A percentile compares a stretch with the other conserved stretches of the same genome.
Conservation (phyloP, 352 stramenopile species). For the Globisporangium parvum region DNA sequence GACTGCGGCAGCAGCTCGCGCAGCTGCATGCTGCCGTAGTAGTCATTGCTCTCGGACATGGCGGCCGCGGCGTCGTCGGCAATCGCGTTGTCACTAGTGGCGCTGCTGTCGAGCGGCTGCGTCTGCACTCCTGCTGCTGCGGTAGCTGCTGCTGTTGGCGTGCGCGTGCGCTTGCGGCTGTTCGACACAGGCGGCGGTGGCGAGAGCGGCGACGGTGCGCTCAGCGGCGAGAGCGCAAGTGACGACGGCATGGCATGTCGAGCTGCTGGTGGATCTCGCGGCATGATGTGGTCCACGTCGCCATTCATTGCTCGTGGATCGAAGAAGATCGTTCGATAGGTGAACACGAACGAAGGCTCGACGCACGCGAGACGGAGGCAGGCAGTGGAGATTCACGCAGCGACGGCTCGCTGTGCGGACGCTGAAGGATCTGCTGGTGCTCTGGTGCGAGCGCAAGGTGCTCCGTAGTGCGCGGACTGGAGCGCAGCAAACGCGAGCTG, state of each 20-base stretch:
- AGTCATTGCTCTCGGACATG: constrained; percentile 11
- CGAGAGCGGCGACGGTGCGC: neutral
- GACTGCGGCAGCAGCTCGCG: constrained; percentile 4
- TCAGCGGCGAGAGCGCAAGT: neutral
- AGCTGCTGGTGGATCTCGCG: neutral
- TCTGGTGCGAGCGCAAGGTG: too few species aligned
- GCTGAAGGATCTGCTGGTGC: too few species aligned
- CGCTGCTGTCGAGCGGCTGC: too few species aligned
- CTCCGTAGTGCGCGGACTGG: too few species aligned
- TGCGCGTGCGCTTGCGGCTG: constrained; percentile 11
- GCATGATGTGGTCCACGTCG: neutral
- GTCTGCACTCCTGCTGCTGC: neutral
- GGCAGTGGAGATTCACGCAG: neutral
- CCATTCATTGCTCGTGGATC: neutral
- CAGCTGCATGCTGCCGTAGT: constrained; percentile 17
- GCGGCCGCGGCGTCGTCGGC: neutral
- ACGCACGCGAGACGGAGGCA: too few species aligned
- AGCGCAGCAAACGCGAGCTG: too few species aligned
- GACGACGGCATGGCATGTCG: neutral
- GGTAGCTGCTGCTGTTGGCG: neutral
- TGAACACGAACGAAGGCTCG: too few species aligned
- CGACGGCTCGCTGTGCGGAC: neutral
- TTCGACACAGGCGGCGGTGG: constrained; percentile 4
- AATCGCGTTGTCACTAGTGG: neutral
- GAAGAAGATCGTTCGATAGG: neutral